These are phyloP conservation scores for Tillandsia fasciculata DNA, from an alignment of 176 grass and related monocot genomes.

Conservation along the genomic window DNA sequence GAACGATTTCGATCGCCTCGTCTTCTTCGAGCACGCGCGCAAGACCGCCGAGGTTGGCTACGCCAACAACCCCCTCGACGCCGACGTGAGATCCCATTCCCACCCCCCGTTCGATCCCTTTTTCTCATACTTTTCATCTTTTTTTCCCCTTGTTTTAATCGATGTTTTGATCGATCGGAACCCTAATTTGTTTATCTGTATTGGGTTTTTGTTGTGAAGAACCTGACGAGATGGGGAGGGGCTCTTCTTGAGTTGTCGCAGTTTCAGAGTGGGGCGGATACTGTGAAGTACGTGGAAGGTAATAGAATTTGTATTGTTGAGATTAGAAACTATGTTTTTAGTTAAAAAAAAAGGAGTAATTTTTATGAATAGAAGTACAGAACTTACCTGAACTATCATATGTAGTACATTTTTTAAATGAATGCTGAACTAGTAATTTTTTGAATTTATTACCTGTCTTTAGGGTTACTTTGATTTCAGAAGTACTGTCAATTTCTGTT, in stretches of 20 bases:
- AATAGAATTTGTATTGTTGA: neutral
- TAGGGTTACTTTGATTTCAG: neutral
- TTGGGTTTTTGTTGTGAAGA: conserved; percentile 19
- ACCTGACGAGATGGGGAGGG: conserved; percentile 42
- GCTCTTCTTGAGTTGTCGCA: conserved; percentile 34
- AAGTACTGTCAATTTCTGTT: neutral
- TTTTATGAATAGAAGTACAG: neutral
- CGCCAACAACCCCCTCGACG: conserved; percentile 31
- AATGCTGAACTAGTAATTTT: neutral
- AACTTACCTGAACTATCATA: no score
- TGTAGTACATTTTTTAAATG: no score
- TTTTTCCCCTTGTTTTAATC: neutral
- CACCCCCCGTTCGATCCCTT: no score
- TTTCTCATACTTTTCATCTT: neutral
- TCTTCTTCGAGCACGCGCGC: conserved; percentile 44
- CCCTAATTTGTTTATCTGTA: neutral
- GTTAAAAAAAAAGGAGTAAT: neutral
- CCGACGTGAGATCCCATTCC: conserved; percentile 21
- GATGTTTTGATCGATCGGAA: neutral
- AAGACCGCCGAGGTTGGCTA: conserved; percentile 27
- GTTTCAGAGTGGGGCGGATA: conserved; percentile 27
- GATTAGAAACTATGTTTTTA: no score
- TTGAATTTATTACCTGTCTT: neutral
- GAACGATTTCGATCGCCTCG: conserved; percentile 31
- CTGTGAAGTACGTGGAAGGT: conserved; percentile 31